Conservation (phyloP, 345 rosid genomes). For the Leavenworthia alabamica region DNA sequence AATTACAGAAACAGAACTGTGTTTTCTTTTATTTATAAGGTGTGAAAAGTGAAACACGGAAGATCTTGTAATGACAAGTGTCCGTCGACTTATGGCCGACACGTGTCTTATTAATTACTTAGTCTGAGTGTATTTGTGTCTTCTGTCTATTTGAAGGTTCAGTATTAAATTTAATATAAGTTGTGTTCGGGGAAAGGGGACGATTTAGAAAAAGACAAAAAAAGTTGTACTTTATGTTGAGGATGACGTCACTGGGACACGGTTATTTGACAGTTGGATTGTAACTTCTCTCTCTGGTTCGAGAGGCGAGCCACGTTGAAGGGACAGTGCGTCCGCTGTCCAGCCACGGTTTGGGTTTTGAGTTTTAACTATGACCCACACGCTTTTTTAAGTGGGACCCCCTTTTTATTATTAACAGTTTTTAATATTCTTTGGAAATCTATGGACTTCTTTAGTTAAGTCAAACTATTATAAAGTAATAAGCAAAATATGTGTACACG, state of each 20-base stretch:
- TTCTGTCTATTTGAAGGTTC: background rate
- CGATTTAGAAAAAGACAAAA: constrained; percentile 14
- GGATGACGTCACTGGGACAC: constrained; percentile 11
- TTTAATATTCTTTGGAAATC: background rate
- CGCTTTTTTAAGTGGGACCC: constrained; percentile 6
- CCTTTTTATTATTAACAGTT: background rate
- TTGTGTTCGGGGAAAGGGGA: constrained; percentile 21
- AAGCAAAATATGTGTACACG: background rate
- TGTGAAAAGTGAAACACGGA: background rate
- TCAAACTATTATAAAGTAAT: background rate
- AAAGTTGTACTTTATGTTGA: background rate
- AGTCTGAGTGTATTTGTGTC: background rate
- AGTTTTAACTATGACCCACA: background rate
- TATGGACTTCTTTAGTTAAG: background rate
- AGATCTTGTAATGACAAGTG: constrained; percentile 16
- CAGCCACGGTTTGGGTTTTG: constrained; percentile 13
- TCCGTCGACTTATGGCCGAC: constrained; percentile 7
- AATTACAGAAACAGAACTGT: background rate
- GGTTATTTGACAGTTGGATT: constrained; percentile 21
- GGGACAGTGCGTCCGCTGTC: constrained; percentile 22
- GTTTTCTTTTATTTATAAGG: background rate
- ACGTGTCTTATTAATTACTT: constrained; percentile 10
- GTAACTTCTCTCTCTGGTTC: constrained; percentile 5
- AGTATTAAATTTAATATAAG: background rate
- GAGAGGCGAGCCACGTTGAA: constrained; percentile 25